Base-by-base conservation (phyloP, 805 yeast genomes). In the Metschnikowia dekortorum region DNA sequence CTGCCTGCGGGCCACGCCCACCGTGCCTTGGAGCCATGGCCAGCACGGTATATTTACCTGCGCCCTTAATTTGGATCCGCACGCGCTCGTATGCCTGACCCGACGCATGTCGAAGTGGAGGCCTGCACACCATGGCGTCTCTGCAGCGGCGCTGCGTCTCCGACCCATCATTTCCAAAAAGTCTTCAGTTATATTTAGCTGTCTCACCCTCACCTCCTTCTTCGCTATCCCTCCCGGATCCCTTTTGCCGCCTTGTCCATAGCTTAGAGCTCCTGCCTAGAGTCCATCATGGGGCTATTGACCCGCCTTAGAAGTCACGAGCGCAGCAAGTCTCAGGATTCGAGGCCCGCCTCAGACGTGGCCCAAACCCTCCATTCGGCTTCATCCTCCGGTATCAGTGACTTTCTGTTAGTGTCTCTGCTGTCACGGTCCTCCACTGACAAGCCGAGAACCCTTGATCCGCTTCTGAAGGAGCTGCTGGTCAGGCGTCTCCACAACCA, bases 331-430 rank as follows among this genome's bases (percentile, higher is more conserved):
- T 34, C 46, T n/a, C 37, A 43, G 6, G 46, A 43, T 13, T 41
- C 41, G 10, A 26, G 14, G 41, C 16, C 41, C 16, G 13, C 18
- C 7, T 26, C 39, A 0, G 46, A 43, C 4, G 22, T 14, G 14
- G 22, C 6, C 18, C 37, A n/a, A 13, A 31, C 14, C 11, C 38
- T 33, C 9, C 46, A 44, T n/a, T 34, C 46, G 28, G 39, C 39
- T 18, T 44, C 46, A 6, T 44, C 46, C 22, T 44, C 46, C 9
- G 46, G 46, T 28, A 65, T 67, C 34, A 67, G 71, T 54, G 75
- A 70, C 30, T 65, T 70, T 40, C 71, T 64, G 52, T 62, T 63
- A 14, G 59, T 59, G 13, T 67, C 71, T 18, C 64, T 62, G 38
- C 63, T 68, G 37, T 68, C 71, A 16, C 58, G 59, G 45, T 63